Conservation (phyloP, 2,329 filamentous ascomycete species). For the Colletotrichum spaethianum region DNA sequence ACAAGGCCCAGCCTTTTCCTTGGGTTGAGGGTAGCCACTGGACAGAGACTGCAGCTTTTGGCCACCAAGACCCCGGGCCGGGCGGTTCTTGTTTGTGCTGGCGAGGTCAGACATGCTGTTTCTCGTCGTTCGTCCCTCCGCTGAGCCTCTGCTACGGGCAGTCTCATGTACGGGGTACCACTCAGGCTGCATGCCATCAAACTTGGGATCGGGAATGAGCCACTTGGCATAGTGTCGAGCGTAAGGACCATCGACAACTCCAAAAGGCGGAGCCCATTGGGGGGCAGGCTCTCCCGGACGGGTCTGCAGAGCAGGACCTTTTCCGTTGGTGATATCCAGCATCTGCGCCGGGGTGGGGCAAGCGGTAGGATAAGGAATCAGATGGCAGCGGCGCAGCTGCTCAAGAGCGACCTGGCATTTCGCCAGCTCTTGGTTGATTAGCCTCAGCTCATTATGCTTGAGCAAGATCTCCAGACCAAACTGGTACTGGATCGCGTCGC, state of each 20-base stretch:
- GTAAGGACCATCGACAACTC: conserved; percentile 92
- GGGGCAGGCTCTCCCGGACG: conserved; percentile 76
- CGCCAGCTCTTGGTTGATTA: conserved; percentile 96
- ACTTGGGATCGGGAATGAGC: conserved; percentile 90
- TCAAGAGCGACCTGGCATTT: conserved; percentile 96
- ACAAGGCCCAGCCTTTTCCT: conserved; percentile 87
- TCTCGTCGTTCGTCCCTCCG: conserved; percentile 84
- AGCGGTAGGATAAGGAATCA: conserved; percentile 89
- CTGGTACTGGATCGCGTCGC: conserved; percentile 85
- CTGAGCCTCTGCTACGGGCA: conserved; percentile 60
- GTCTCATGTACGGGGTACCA: conserved; percentile 58
- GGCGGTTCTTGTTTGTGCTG: conserved; percentile 63
- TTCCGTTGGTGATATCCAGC: conserved; percentile 80
- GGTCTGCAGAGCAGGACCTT: conserved; percentile 77
- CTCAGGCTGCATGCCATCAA: conserved; percentile 77
- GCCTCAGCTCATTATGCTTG: conserved; percentile 93
- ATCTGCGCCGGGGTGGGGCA: conserved; percentile 76
- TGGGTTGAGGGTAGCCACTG: conserved; percentile 79
- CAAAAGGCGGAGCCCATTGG: conserved; percentile 87
- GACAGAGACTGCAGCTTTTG: conserved; percentile 79
- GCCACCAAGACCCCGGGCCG: conserved; percentile 64
- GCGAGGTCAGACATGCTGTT: conserved; percentile 75
- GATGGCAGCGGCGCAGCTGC: conserved; percentile 90
- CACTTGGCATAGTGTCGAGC: conserved; percentile 95
- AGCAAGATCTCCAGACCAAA: conserved; percentile 92